Base-by-base conservation (phyloP, 805 yeast species). In the Scheffersomyces coipomensis region DNA sequence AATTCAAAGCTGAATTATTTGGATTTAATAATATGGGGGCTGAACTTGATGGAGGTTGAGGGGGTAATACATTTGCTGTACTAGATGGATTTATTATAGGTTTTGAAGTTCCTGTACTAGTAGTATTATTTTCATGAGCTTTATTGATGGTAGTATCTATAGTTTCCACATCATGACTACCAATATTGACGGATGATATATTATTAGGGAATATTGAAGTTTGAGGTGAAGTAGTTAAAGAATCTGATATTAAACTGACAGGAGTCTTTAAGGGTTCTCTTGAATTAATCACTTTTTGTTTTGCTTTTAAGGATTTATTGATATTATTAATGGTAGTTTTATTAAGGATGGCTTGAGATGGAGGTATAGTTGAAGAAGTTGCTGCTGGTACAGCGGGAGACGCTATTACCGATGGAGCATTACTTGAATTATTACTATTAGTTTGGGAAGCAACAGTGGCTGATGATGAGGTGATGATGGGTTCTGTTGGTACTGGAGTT, bases 261-360 rank as follows among this genome's bases (percentile, higher is more conserved):
- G 55, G 63, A 38, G 65, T 65, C 11, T 68, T 61, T 31, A 58
- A 66, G 3, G 68, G 63, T 38, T 66, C 71, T 33, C 64, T 60
- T 3, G 61, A 42, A 34, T 46, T 62, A 40, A 67, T 64, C 36
- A 67, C 56, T 41, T 62, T 64, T 42, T 69, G 75, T 40, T 69
- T 68, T 26, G 70, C 73, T 43, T 66, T 68, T 19, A 70, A 43
- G 3, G 73, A 62, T 44, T 69, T 68, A 49, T 70, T 70, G 34
- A 70, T 56, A 49, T 64, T 68, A 19, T 71, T 58, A 25, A 69
- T 61, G 21, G 64, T 62, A 34, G 52, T 57, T 35, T 56, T 56
- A 35, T 59, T 56, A n/a, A 58, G 41, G 23, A 45, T 27, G 9
- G 42, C 15, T 29, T 43, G 49, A 12, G 46, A 24, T 29, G 27